phyloP scores from a whole-genome alignment of 345 rosid genomes.

The Populus euphratica region DNA sequence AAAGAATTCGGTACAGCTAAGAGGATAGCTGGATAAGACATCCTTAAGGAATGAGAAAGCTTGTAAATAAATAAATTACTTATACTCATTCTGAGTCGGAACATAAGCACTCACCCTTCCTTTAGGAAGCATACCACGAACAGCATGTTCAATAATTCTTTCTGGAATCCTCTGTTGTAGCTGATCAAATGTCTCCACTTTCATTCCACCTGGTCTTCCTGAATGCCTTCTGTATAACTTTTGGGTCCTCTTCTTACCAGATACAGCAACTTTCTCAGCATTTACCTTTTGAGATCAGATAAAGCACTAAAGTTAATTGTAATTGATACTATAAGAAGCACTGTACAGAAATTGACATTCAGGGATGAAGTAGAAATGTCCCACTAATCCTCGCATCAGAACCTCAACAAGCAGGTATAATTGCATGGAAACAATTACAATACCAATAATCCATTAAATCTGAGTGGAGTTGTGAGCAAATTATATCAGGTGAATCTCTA shows the following conservation, averaged over 20 bases:
- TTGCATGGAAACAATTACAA: neutral
- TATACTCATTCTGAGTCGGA: neutral
- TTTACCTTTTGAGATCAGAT: slow-evolving; percentile 54
- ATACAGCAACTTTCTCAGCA: slow-evolving; percentile 93
- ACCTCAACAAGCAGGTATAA: neutral
- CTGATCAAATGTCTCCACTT: slow-evolving; percentile 79
- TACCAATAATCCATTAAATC: neutral
- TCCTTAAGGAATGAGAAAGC: neutral
- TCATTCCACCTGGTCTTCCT: slow-evolving; percentile 99
- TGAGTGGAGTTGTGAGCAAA: too few relatives aligned
- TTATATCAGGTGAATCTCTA: too few relatives aligned
- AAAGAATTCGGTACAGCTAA: too few relatives aligned
- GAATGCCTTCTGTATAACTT: slow-evolving; percentile 97
- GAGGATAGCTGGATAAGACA: too few relatives aligned
- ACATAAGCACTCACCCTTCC: slow-evolving; percentile 67
- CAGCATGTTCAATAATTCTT: slow-evolving; percentile 96
- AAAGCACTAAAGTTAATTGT: neutral
- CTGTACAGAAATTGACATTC: neutral
- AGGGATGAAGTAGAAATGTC: neutral
- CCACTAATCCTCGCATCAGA: neutral
- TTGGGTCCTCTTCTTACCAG: slow-evolving; percentile 91
- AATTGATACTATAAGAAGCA: neutral
- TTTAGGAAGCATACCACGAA: slow-evolving; percentile 98
- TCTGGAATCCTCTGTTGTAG: slow-evolving; percentile 94
- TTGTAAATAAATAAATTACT: neutral